These are phyloP conservation scores for Phycomyces nitens DNA, from an alignment of 192 early-diverging fungal species.

Conservation along the genomic window DNA sequence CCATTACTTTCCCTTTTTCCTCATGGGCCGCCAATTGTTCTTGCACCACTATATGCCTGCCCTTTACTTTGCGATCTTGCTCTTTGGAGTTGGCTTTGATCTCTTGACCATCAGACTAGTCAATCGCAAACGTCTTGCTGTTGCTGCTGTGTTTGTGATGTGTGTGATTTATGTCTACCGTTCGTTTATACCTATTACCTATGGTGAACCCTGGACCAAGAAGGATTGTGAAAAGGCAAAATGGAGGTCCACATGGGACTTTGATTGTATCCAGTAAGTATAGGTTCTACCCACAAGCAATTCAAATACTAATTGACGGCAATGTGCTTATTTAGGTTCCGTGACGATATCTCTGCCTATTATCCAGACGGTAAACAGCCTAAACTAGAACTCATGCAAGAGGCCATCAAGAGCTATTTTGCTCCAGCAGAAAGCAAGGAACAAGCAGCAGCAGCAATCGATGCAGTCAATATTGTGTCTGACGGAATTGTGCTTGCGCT, in stretches of 20 bases:
- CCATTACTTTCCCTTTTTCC: slow-evolving; percentile 91
- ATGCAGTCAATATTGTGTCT: neutral
- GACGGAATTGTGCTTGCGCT: neutral
- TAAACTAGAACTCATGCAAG: neutral
- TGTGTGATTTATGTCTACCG: slow-evolving; percentile 68
- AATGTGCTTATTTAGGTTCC: too few species aligned
- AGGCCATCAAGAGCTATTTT: slow-evolving; percentile 1
- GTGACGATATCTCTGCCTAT: neutral
- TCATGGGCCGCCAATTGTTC: slow-evolving; percentile 92
- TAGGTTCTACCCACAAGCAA: neutral
- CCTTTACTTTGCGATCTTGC: slow-evolving; percentile 86
- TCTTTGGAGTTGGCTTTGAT: slow-evolving; percentile 75
- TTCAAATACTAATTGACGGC: neutral
- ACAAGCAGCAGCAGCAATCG: neutral
- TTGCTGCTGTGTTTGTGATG: slow-evolving; percentile 47
- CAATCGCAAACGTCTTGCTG: slow-evolving; percentile 45
- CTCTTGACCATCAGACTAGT: slow-evolving; percentile 64
- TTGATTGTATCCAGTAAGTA: slow-evolving; percentile 35
- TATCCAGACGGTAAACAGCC: neutral
- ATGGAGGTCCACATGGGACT: slow-evolving; percentile 71
- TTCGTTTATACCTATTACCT: slow-evolving; percentile 74
- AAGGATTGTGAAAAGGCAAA: slow-evolving; percentile 73
- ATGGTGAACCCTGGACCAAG: slow-evolving; percentile 78
- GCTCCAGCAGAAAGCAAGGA: neutral
- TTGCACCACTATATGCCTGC: slow-evolving; percentile 96